phyloP scores from a whole-genome alignment of 2,329 filamentous ascomycete genomes.

The Thielaviopsis populi region DNA sequence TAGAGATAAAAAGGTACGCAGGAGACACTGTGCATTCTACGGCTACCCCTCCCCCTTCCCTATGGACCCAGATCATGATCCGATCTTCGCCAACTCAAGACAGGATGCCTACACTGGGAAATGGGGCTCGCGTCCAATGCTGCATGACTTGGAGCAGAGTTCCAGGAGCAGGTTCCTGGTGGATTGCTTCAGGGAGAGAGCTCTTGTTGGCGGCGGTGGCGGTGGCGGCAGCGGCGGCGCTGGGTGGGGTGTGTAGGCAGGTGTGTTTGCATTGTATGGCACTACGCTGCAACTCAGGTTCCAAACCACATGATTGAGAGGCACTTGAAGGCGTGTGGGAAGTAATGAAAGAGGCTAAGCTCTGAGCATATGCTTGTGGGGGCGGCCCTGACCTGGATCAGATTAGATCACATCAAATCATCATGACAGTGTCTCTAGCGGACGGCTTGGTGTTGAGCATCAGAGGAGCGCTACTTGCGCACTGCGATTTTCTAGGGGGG shows the following conservation, averaged over 20 bases:
- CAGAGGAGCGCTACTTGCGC: background rate
- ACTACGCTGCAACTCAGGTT: background rate
- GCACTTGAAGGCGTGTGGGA: background rate
- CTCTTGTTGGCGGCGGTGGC: background rate
- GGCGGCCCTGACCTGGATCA: background rate
- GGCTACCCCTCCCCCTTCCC: background rate
- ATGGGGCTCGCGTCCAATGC: background rate
- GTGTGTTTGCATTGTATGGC: too few relatives aligned
- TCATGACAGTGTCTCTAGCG: background rate
- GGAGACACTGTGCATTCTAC: background rate
- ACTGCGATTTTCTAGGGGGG: background rate
- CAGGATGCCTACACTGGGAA: background rate
- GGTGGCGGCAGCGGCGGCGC: too few relatives aligned
- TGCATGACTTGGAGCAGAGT: slow-evolving; percentile 1
- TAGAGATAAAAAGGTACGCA: background rate
- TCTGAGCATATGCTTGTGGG: background rate
- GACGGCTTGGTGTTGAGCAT: background rate
- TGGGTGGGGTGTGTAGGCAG: too few relatives aligned
- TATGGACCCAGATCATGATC: background rate
- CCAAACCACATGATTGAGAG: background rate
- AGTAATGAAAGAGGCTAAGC: background rate
- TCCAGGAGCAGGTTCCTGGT: background rate
- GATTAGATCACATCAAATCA: background rate
- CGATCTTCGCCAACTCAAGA: background rate
- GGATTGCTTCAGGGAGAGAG: background rate